Base-by-base conservation (phyloP, 805 yeast genomes). In the Wickerhamomyces hampshirensis region DNA sequence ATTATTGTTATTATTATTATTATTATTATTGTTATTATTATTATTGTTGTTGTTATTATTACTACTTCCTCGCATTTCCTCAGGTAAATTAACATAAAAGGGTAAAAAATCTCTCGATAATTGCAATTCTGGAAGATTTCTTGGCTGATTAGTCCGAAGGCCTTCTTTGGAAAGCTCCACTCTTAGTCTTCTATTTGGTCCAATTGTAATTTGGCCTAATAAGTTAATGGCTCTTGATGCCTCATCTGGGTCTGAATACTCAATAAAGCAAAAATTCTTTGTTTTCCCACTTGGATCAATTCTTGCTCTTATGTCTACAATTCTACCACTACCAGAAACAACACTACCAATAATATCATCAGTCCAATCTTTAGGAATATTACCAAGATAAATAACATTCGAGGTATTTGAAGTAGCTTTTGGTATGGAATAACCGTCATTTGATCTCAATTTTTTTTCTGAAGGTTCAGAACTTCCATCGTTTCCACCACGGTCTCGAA, bases 361-460 rank as follows among this genome's bases (percentile, higher is more conserved):
- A 43, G 69, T 77, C 93, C 93, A 84, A 42, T 78, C 80, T 45
- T 71, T 71, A 1, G 93, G 93, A 18, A 83, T 62, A 47, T 71
- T 73, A 12, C 85, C 86, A 11, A 79, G 46, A 47, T 74, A 79
- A 15, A 79, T 55, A 16, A 77, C 77, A 27, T 73, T 40, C 3
- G 55, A 41, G 2, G 43, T 46, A 28, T 39, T 46, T n/a, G 16
- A 7, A 9, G 33, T 18, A 14, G 24, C 18, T 29, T 13, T 6
- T 18, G 18, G 3, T 13, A 5, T 13, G 31, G 4, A 16, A 23
- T 6, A 14, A 27, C 29, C 14, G 9, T 26, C n/a, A 13, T 28
- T 28, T 2, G 26, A 18, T 19, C 42, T 32, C 28, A 37, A 44
- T 23, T 30, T 39, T 33, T 46, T 46, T 18, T 41, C 50, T 10